Conservation (phyloP, 441 rosid genomes). For the Adansonia rubrostipa region DNA sequence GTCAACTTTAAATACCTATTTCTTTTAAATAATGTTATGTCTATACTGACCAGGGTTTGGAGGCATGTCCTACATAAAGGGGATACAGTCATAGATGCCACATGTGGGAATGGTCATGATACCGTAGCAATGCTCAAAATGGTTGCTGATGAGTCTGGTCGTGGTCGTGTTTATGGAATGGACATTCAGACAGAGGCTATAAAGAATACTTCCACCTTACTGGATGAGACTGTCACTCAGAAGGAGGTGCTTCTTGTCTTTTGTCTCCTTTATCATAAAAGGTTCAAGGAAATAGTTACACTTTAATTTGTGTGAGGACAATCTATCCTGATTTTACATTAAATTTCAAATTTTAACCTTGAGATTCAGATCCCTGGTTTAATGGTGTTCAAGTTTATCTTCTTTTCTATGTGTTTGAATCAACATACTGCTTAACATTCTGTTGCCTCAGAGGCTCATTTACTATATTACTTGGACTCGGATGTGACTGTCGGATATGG, state of each 20-base stretch:
- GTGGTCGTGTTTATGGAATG: conserved; percentile 70
- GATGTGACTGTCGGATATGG: too few relatives aligned
- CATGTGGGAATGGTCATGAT: conserved; percentile 90
- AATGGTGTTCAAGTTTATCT: background rate
- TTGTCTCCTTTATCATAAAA: conserved; percentile 1
- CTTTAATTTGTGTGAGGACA: background rate
- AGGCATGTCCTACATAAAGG: conserved; percentile 66
- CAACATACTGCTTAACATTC: background rate
- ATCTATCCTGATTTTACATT: background rate
- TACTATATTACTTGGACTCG: too few relatives aligned
- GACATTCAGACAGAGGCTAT: conserved; percentile 81
- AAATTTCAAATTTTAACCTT: background rate
- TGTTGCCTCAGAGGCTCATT: background rate
- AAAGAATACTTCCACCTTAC: conserved; percentile 54
- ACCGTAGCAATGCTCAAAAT: conserved; percentile 75
- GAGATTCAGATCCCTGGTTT: background rate
- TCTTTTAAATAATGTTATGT: background rate
- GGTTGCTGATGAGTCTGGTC: conserved; percentile 60
- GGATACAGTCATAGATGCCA: conserved; percentile 78
- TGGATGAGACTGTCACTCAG: conserved; percentile 47
- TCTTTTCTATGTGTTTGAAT: background rate
- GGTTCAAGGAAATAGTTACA: background rate
- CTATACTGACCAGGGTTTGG: conserved; percentile 65
- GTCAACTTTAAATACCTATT: background rate
- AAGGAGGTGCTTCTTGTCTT: conserved; percentile 54